A percentile compares a stretch with the other conserved stretches of the same genome.
Evolutionary conservation across 768 basidiomycete species (phyloP).

Genomic region (Lentinula aciculospora): DNA sequence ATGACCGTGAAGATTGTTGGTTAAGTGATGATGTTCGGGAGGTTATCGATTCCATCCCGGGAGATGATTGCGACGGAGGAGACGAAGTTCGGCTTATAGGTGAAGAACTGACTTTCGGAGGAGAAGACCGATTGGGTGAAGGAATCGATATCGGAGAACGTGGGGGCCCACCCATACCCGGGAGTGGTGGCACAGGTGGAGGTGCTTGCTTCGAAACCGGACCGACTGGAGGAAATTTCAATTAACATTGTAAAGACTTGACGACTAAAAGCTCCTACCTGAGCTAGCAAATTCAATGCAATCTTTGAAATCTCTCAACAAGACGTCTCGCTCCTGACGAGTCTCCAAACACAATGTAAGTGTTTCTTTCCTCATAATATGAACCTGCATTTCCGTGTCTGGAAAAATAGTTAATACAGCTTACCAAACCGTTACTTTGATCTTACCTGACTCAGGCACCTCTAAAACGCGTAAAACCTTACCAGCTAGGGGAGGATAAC

Average conservation of each 20-base stretch:
- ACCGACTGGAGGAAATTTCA: slow-evolving; percentile 32
- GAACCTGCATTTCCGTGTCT: slow-evolving; percentile 74
- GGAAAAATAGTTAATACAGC: slow-evolving; percentile 6
- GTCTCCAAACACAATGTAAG: slow-evolving; percentile 63
- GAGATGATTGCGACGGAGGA: neutral
- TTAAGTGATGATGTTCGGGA: slow-evolving; percentile 2
- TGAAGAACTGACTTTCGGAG: neutral
- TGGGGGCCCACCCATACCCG: slow-evolving; percentile 2
- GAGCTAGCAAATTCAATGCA: slow-evolving; percentile 78
- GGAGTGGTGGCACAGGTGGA: slow-evolving; percentile 56
- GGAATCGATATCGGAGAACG: neutral
- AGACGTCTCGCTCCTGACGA: slow-evolving; percentile 48
- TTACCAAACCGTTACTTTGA: neutral
- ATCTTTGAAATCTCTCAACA: slow-evolving; percentile 69
- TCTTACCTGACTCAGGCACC: slow-evolving; percentile 54
- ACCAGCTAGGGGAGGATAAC: slow-evolving; percentile 92
- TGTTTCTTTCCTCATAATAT: slow-evolving; percentile 85
- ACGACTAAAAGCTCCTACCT: slow-evolving; percentile 30
- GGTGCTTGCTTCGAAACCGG: slow-evolving; percentile 58
- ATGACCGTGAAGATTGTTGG: slow-evolving; percentile 4
- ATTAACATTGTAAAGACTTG: slow-evolving; percentile 24
- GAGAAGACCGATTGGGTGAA: neutral
- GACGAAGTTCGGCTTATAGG: neutral
- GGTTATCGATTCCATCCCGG: neutral
- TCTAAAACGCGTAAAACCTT: slow-evolving; percentile 80